Conservation (phyloP, 768 basidiomycete genomes). For the Vishniacozyma victoriae region DNA sequence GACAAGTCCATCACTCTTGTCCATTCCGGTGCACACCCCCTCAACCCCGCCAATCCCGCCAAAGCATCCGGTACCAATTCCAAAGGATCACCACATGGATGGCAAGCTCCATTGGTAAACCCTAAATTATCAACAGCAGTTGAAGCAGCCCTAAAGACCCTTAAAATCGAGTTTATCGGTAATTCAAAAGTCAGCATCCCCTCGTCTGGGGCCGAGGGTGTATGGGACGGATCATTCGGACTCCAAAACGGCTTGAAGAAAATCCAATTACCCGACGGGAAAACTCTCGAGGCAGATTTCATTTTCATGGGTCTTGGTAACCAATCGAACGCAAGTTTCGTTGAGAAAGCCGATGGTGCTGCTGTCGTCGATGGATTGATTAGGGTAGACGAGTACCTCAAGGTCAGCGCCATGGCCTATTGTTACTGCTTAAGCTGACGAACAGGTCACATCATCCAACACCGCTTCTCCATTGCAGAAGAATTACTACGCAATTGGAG, state of each 20-base stretch:
- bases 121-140: slow-evolving; percentile 19
- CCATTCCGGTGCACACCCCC: slow-evolving; percentile 16
- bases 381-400: slow-evolving; percentile 24
- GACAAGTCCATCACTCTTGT: slow-evolving; percentile 26
- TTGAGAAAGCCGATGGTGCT: slow-evolving; percentile 13
- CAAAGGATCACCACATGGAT: slow-evolving; percentile 1
- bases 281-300: slow-evolving; percentile 23
- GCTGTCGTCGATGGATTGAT: slow-evolving; percentile 19
- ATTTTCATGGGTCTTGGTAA: slow-evolving; percentile 34
- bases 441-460: slow-evolving; percentile 20
- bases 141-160: slow-evolving; percentile 11
- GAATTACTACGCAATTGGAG: slow-evolving; percentile 35
- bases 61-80: not conserved
- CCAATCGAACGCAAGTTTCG: slow-evolving; percentile 19
- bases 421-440: not conserved
- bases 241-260: slow-evolving; percentile 19
- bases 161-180: slow-evolving; percentile 20
- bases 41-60: slow-evolving; percentile 6
- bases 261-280: slow-evolving; percentile 16
- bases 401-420: slow-evolving; percentile 7
- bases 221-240: slow-evolving; percentile 21
- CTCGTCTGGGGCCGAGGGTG: not conserved
- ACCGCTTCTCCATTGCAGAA: slow-evolving; percentile 12
- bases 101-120: slow-evolving; percentile 8
- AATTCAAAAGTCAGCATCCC: slow-evolving; percentile 23